Conservation (phyloP, 179 eudicot species). For the Silene coronaria region DNA sequence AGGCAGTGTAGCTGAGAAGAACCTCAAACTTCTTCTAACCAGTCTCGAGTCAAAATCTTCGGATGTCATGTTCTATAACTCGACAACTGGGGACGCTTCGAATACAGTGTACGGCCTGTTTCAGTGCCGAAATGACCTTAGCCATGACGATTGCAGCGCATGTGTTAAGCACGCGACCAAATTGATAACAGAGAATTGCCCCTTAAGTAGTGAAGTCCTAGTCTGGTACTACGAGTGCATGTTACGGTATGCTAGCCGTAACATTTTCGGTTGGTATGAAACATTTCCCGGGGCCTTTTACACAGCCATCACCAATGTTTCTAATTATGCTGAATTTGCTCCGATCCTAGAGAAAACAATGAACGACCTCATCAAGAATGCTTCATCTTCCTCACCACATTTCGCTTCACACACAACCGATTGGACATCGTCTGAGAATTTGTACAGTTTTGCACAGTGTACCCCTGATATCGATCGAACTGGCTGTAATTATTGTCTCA, state of each 20-base stretch:
- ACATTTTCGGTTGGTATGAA: slow-evolving; percentile 15
- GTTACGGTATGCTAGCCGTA: slow-evolving; percentile 26
- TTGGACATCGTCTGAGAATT: neutral
- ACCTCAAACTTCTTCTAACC: slow-evolving; percentile 12
- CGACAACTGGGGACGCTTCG: neutral
- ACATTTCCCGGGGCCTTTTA: neutral
- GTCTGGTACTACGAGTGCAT: slow-evolving; percentile 24
- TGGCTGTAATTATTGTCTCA: slow-evolving; percentile 14
- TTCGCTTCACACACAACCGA: slow-evolving; percentile 12
- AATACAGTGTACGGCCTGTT: slow-evolving; percentile 21
- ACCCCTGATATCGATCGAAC: slow-evolving; percentile 9
- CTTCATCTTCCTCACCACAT: neutral
- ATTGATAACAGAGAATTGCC: neutral
- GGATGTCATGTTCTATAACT: slow-evolving; percentile 8
- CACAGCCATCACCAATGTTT: neutral
- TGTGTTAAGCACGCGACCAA: slow-evolving; percentile 18
- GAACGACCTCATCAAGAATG: slow-evolving; percentile 7
- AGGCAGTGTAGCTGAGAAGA: slow-evolving; percentile 12
- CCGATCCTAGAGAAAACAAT: neutral
- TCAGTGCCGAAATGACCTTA: slow-evolving; percentile 24
- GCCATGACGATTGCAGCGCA: slow-evolving; percentile 5
- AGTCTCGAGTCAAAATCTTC: slow-evolving; percentile 10
- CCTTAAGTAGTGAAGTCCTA: neutral
- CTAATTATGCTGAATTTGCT: neutral
- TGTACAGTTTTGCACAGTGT: slow-evolving; percentile 24